phyloP scores from a whole-genome alignment of 495 filamentous ascomycete species.

The Xylaria curta region DNA sequence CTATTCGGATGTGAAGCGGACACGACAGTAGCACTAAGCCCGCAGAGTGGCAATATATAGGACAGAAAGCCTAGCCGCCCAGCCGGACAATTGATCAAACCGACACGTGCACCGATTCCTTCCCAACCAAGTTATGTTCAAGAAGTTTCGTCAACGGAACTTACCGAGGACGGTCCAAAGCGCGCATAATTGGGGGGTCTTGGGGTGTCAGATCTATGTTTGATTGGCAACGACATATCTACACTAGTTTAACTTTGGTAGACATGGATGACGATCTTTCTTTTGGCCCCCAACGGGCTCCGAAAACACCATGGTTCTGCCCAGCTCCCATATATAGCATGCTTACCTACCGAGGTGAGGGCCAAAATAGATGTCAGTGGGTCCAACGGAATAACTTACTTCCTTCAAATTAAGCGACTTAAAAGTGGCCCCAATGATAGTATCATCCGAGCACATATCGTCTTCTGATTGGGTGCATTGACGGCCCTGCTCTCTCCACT shows the following conservation, averaged over 20 bases:
- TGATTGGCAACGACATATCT: background rate
- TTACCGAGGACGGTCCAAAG: background rate
- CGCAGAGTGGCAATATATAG: background rate
- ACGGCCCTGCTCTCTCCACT: too few relatives aligned
- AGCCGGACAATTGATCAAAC: background rate
- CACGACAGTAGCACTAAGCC: background rate
- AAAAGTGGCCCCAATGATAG: too few relatives aligned
- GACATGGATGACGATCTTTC: background rate
- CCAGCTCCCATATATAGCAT: background rate
- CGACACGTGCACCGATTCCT: constrained; percentile 11
- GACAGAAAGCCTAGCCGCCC: background rate
- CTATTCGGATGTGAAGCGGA: background rate
- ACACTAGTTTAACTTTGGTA: background rate
- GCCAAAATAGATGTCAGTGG: too few relatives aligned
- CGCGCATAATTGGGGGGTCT: background rate
- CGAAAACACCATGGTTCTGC: background rate
- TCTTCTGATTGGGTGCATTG: too few relatives aligned
- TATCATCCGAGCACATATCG: too few relatives aligned
- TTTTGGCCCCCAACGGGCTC: background rate
- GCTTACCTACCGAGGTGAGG: background rate
- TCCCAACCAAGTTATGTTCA: background rate
- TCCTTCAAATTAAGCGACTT: too few relatives aligned
- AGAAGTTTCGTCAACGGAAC: background rate
- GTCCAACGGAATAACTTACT: too few relatives aligned
- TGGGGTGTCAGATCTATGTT: background rate